phyloP scores from a whole-genome alignment of 192 early-diverging fungal genomes.

The Hyaloraphidium curvatum region DNA sequence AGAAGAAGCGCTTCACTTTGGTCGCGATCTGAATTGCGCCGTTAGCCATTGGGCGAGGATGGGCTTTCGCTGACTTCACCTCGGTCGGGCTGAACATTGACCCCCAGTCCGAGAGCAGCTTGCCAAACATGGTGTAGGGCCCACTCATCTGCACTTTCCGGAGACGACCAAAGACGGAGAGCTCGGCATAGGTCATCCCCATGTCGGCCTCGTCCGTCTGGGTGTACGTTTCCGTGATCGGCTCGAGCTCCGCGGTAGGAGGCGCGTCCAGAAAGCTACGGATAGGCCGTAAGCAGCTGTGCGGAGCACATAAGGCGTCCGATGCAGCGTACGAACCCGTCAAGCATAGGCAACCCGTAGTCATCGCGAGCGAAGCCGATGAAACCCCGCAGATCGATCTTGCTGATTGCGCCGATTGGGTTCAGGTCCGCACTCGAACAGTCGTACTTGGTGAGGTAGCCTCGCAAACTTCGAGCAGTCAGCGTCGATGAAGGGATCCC shows the following conservation, averaged over 20 bases:
- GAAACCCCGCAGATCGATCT: constrained; percentile 61
- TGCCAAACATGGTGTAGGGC: constrained; percentile 85
- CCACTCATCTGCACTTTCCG: constrained; percentile 76
- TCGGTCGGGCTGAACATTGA: constrained; percentile 30
- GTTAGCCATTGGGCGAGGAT: constrained; percentile 1
- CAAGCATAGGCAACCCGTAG: not conserved
- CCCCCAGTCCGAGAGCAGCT: constrained; percentile 67
- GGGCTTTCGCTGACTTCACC: constrained; percentile 17
- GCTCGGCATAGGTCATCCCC: constrained; percentile 95
- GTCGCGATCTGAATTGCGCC: constrained; percentile 41
- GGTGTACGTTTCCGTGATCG: constrained; percentile 55
- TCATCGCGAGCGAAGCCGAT: constrained; percentile 50
- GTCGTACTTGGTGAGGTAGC: constrained; percentile 98
- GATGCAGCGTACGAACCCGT: not conserved
- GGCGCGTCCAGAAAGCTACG: constrained; percentile 59
- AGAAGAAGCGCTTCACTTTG: constrained; percentile 94
- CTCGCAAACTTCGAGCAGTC: constrained; percentile 40
- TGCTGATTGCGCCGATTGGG: constrained; percentile 82
- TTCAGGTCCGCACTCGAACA: constrained; percentile 94
- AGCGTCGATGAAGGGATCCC: not conserved
- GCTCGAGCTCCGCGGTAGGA: constrained; percentile 93
- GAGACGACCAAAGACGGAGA: constrained; percentile 74
- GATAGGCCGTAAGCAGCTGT: not conserved
- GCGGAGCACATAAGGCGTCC: not conserved
- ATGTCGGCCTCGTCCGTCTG: constrained; percentile 91